Percentiles rank a stretch among this genome's conserved stretches.
These are phyloP conservation scores for Leccinum arenicola DNA, from an alignment of 768 basidiomycete species.

Conservation along the genomic window DNA sequence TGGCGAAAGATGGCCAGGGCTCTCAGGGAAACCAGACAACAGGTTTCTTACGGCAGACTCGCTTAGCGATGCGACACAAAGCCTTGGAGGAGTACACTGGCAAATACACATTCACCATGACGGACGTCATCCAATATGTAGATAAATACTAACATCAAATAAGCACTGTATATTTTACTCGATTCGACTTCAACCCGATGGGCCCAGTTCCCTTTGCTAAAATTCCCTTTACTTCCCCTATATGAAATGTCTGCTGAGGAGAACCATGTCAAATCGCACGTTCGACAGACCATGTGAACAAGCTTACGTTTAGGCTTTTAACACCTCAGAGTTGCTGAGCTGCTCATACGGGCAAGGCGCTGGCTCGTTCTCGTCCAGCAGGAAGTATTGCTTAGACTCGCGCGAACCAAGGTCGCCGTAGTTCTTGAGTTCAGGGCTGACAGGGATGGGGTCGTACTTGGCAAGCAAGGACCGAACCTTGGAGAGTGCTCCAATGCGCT, in stretches of 20 bases:
- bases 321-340: constrained; percentile 1
- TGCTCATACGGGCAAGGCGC: constrained; percentile 17
- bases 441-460: constrained; percentile 20
- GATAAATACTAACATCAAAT: background rate
- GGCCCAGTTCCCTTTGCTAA: background rate
- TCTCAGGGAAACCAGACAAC: background rate
- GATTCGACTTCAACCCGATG: background rate
- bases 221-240: background rate
- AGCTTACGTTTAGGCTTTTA: constrained; percentile 3
- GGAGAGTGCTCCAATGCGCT: constrained; percentile 15
- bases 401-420: constrained; percentile 21
- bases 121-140: background rate
- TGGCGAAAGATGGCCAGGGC: background rate
- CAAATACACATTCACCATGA: background rate
- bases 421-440: constrained; percentile 24
- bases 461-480: constrained; percentile 18
- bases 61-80: too few species aligned
- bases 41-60: background rate
- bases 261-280: background rate
- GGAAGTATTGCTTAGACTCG: constrained; percentile 22
- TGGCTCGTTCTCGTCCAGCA: constrained; percentile 22
- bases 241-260: background rate
- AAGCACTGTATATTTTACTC: background rate
- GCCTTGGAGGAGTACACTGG: too few species aligned
- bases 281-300: background rate